Evolutionary conservation across 2,329 filamentous ascomycete species (phyloP), one percentile per base, ranked within the genome.

Genomic region (Cytospora leucostoma): DNA sequence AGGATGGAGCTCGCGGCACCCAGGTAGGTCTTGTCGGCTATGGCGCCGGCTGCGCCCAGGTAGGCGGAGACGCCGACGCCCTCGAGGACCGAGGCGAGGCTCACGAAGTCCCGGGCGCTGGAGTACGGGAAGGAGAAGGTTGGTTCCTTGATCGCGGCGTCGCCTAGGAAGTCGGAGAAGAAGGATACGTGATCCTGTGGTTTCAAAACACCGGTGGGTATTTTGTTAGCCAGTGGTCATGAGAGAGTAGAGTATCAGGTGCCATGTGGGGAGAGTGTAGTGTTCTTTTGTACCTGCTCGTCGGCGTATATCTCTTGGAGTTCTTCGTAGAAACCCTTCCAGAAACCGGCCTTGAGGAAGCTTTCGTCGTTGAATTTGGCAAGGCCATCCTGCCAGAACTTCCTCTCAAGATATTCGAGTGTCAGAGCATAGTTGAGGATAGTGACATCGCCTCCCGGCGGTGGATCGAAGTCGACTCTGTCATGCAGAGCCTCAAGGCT

Each of bases 1-100:
- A 90, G 77, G 70, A 91, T 86, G 62, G 82, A 82, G 33, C 83
- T 87, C 1, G 87, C 87, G 4, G 81, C 82, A 0, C 83, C 83
- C 53, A 90, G 76, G 74, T 88, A 88, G 27, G 77, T 76, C 66
- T 84, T 81, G 72, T 81, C 79, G 65, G 82, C 79, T 66, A 86
- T 87, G 64, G 78, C 77, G 32, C 81, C 80, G 7, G 87, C 87
- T 19, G 86, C 87, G 53, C 85, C 84, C 53, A 90, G 80, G 74
- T 88, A 88, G 21, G 84, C 84, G 35, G 79, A 82, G 57, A 85
- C 80, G 67, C 84, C 84, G 49, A 87, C 82, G 61, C 80, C 81
- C 70, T 87, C 84, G 35, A 87, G 78, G 56, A 87, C 74, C 32
- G 76, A 79, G 53, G 82, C 80, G 13, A 82, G 78, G 19, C 77